phyloP scores from a whole-genome alignment of 352 stramenopile species.

The Elongisporangium undulatum region DNA sequence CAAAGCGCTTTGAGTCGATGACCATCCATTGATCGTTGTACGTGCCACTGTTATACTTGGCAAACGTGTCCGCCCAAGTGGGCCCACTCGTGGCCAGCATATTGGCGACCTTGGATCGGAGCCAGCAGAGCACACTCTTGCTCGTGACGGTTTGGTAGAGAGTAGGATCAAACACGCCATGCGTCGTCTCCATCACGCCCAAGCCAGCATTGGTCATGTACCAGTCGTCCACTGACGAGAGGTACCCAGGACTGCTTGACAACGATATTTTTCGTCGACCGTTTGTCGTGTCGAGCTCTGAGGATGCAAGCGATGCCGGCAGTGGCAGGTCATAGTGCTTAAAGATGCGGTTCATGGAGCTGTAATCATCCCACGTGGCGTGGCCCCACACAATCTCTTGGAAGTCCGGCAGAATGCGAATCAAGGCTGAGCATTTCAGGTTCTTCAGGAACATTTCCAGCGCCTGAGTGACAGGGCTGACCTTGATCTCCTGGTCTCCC shows the following conservation, averaged over 20 bases:
- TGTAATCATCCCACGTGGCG: conserved; percentile 66
- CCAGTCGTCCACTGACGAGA: conserved; percentile 79
- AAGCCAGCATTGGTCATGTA: conserved; percentile 61
- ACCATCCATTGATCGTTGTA: conserved; percentile 89
- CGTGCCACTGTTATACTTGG: conserved; percentile 63
- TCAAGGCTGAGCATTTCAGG: conserved; percentile 68
- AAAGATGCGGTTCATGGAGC: conserved; percentile 72
- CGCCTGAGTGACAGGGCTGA: conserved; percentile 12
- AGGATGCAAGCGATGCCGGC: conserved; percentile 3
- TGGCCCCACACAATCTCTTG: conserved; percentile 65
- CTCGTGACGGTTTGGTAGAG: conserved; percentile 48
- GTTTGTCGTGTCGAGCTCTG: conserved; percentile 3
- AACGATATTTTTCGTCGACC: conserved; percentile 50
- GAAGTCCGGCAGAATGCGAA: conserved; percentile 56
- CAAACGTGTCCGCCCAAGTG: conserved; percentile 42
- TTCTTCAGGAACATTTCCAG: conserved; percentile 49
- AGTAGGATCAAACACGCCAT: conserved; percentile 49
- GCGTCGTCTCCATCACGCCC: conserved; percentile 65
- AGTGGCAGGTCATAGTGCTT: conserved; percentile 78
- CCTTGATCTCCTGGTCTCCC: conserved; percentile 5
- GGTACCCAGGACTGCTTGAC: conserved; percentile 68
- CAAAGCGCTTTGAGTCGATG: conserved; percentile 58
- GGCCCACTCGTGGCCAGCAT: conserved; percentile 32
- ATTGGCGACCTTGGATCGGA: conserved; percentile 54
- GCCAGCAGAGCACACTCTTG: conserved; percentile 58